Percentiles rank a stretch among this genome's conserved stretches.
phyloP scores from a whole-genome alignment of 2,329 filamentous ascomycete species.

The Alternaria atra region DNA sequence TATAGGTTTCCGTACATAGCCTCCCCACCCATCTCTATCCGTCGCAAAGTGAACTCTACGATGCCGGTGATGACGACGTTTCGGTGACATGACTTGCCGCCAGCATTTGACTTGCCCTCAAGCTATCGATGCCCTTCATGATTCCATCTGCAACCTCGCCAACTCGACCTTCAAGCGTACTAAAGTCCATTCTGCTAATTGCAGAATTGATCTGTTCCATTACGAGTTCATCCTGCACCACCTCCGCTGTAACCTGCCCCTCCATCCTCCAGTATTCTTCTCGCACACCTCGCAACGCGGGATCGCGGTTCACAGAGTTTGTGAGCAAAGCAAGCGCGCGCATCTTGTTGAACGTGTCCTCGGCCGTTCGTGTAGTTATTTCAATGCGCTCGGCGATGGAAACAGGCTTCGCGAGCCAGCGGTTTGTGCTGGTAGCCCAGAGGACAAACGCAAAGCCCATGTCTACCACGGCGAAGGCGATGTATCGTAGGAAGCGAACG shows the following conservation, averaged over 20 bases:
- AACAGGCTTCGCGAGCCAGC: conserved; percentile 73
- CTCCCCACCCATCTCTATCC: conserved; percentile 37
- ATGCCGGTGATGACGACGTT: conserved; percentile 9
- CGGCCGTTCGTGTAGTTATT: conserved; percentile 63
- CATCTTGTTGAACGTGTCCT: conserved; percentile 70
- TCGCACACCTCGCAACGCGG: conserved; percentile 70
- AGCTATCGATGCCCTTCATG: conserved; percentile 42
- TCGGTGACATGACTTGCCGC: conserved; percentile 7
- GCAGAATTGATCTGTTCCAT: conserved; percentile 75
- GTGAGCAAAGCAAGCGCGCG: conserved; percentile 77
- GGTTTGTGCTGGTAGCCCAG: conserved; percentile 81
- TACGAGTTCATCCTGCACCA: conserved; percentile 82
- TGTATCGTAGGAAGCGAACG: conserved; percentile 68
- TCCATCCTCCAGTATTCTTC: conserved; percentile 85
- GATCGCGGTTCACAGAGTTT: conserved; percentile 81
- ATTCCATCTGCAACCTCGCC: conserved; percentile 57
- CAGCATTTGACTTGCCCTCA: conserved; percentile 21
- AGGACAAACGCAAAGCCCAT: conserved; percentile 69
- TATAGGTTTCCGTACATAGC: conserved; percentile 31
- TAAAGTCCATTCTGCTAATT: conserved; percentile 70
- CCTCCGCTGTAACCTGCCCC: conserved; percentile 73
- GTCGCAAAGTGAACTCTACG: conserved; percentile 13
- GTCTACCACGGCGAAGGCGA: conserved; percentile 73
- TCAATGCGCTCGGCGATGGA: conserved; percentile 73
- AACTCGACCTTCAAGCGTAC: conserved; percentile 68